Conservation (phyloP, 83 land plant species). For the Isoetes engelmannii region DNA sequence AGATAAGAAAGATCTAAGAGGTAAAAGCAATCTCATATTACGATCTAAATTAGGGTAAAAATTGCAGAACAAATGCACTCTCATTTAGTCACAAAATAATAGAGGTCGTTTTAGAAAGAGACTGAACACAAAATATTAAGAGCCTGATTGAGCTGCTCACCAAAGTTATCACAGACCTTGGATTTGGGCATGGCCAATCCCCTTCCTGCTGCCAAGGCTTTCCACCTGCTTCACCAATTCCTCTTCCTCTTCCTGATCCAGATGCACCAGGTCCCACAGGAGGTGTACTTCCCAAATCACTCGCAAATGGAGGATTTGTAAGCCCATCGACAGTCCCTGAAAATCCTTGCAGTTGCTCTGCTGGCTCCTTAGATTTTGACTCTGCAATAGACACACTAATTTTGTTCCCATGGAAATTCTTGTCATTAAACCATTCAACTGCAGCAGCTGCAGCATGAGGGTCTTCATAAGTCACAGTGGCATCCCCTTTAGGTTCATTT, state of each 20-base stretch:
- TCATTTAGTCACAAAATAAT: too few species aligned
- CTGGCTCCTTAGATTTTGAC: slow-evolving; percentile 47
- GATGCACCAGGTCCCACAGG: slow-evolving; percentile 12
- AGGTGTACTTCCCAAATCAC: slow-evolving; percentile 29
- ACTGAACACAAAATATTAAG: not conserved
- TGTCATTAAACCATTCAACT: slow-evolving; percentile 85
- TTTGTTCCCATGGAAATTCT: slow-evolving; percentile 71
- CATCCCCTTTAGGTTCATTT: slow-evolving; percentile 85
- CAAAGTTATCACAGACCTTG: slow-evolving; percentile 99
- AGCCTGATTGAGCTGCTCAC: slow-evolving; percentile 79
- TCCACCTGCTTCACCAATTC: slow-evolving; percentile 63
- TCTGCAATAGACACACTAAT: slow-evolving; percentile 72
- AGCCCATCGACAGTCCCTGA: not conserved
- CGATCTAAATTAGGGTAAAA: too few species aligned
- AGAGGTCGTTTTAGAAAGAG: too few species aligned
- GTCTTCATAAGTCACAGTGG: slow-evolving; percentile 82
- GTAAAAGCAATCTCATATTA: too few species aligned
- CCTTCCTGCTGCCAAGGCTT: slow-evolving; percentile 98
- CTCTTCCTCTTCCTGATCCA: slow-evolving; percentile 57
- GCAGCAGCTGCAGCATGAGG: slow-evolving; percentile 90
- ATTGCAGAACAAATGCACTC: too few species aligned
- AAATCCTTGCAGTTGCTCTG: slow-evolving; percentile 16
- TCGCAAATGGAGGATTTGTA: slow-evolving; percentile 21
- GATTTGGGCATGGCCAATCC: slow-evolving; percentile 96
- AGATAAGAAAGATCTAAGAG: too few species aligned